Evolutionary conservation across 495 filamentous ascomycete species (phyloP).

Genomic region (Penicillium crystallinum): DNA sequence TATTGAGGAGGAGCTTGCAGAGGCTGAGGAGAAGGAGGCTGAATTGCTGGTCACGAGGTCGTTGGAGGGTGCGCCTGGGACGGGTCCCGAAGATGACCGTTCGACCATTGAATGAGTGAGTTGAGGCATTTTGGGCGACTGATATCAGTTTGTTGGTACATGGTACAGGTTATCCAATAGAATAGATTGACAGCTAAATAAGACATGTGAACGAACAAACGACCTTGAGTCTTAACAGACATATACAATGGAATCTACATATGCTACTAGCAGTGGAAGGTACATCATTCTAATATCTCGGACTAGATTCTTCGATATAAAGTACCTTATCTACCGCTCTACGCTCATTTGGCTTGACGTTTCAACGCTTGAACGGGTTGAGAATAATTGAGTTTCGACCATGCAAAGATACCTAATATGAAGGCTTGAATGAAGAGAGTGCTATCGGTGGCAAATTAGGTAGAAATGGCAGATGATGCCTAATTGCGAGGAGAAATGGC

Average conservation of each 20-base stretch:
- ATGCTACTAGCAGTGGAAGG: no score
- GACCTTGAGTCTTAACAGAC: no score
- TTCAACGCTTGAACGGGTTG: background rate
- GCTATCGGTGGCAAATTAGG: background rate
- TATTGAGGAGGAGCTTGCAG: conserved; percentile 30
- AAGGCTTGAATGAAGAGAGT: no score
- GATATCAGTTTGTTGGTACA: background rate
- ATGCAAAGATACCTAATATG: background rate
- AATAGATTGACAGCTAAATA: background rate
- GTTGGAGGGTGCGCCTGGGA: conserved; percentile 20
- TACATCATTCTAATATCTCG: no score
- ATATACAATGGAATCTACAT: no score
- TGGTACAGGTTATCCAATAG: background rate
- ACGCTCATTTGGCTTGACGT: no score
- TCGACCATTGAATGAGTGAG: conserved; percentile 16
- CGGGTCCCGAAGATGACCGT: conserved; percentile 16
- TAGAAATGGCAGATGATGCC: background rate
- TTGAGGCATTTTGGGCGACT: background rate
- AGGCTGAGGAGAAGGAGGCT: conserved; percentile 33
- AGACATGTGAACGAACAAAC: no score
- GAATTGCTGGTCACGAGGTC: conserved; percentile 32
- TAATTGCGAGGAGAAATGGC: background rate
- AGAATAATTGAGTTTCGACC: background rate
- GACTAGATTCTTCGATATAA: no score
- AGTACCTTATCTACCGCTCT: no score